Base-by-base conservation (phyloP, 148 eudicot genomes). In the Linanthus parryae region DNA sequence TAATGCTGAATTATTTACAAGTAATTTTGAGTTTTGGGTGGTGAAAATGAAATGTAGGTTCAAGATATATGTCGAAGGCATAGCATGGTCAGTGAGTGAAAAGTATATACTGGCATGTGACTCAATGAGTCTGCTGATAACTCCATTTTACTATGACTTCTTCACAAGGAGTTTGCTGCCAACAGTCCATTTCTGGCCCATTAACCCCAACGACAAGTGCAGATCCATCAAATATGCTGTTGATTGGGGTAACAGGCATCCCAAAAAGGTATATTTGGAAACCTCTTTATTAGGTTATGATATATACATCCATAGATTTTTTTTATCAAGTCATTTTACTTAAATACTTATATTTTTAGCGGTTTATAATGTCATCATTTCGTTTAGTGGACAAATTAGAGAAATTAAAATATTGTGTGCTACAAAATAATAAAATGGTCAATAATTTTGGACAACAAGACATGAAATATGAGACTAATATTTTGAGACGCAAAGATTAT, bases 81-180 rank as follows among this genome's bases (percentile, higher is more conserved):
- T 61, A 59, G 73, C 71, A 24, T 76, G 84, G 84, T 79, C 80
- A 2, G 84, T 74, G 20, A 79, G 84, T 35, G 75, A 79, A 45
- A 79, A 79, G 43, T 79, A 79, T 50, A 74, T 74, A 51, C 43
- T 79, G 31, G 77, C 77, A 4, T 74, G 80, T 13, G 59, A 75
- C 15, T 79, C 84, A 0, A 68, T 69, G 29, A 61, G 70, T 12
- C 43, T 79, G 21, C 48, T 64, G 6, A 50, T 71, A 19, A 64
- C 62, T 2, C 75, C 68, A 0, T 67, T 40, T 4, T 79, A 59
- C 62, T 54, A 74, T 43, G 77, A 71, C 47, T 79, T 79, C 61
- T 79, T 74, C 76, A 58, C 67, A 17, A 65, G 84, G 58, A 72
- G 84, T 37, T 59, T 79, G 73, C 44, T 64, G 16, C 80, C 84